Percentiles rank a stretch among this genome's conserved stretches.
Conservation (phyloP, 1,284 basidiomycete species). For the Neotropicomus parvogracilis region DNA sequence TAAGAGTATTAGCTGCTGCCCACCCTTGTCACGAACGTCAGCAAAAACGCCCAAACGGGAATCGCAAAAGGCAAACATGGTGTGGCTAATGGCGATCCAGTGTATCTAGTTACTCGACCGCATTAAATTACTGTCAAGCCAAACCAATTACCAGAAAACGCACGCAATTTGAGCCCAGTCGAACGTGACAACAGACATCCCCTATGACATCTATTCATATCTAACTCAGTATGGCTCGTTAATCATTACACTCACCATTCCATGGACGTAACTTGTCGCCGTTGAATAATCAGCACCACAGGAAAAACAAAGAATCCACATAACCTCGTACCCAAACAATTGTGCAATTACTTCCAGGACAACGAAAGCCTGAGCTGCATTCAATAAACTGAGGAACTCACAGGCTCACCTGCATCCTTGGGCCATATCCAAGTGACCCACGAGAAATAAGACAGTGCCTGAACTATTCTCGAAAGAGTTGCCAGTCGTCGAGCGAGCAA, state of each 20-base stretch:
- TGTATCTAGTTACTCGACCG: conserved; percentile 30
- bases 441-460: conserved; percentile 49
- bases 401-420: conserved; percentile 33
- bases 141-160: conserved; percentile 2
- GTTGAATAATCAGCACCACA: background rate
- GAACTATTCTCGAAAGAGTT: conserved; percentile 25
- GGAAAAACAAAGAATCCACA: background rate
- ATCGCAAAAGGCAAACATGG: conserved; percentile 25
- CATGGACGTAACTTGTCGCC: conserved; percentile 34
- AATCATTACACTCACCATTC: conserved; percentile 30
- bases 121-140: background rate
- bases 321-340: conserved; percentile 38
- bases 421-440: conserved; percentile 61
- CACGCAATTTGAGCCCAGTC: conserved; percentile 50
- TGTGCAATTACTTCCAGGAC: conserved; percentile 30
- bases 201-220: conserved; percentile 24
- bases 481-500: background rate
- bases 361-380: background rate
- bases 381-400: background rate
- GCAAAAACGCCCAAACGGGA: background rate
- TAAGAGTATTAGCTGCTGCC: conserved; percentile 60
- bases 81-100: conserved; percentile 41
- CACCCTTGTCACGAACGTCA: conserved; percentile 36
- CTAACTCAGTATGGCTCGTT: background rate
- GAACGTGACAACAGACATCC: conserved; percentile 47